phyloP scores from a whole-genome alignment of 768 basidiomycete genomes.

The Termitomyces sp. region DNA sequence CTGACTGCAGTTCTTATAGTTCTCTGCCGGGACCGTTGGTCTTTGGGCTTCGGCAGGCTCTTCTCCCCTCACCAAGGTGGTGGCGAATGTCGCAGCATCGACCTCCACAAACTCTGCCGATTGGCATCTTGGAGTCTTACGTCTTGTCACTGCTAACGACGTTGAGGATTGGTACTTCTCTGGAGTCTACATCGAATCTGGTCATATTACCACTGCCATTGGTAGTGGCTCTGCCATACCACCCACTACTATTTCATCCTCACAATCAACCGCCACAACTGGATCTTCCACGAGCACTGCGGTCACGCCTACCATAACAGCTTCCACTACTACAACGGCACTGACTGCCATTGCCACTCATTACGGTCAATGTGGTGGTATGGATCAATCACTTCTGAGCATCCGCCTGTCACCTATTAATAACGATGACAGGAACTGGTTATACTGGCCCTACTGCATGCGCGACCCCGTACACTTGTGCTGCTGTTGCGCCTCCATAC shows the following conservation, averaged over 20 bases:
- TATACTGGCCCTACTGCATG: conserved; percentile 47
- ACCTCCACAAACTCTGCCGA: conserved; percentile 59
- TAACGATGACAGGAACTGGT: conserved; percentile 30
- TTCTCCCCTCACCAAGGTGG: conserved; percentile 46
- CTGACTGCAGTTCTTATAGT: conserved; percentile 29
- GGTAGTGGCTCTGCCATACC: conserved; percentile 25
- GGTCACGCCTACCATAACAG: conserved; percentile 32
- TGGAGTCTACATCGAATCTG: conserved; percentile 59
- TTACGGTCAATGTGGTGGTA: conserved; percentile 54
- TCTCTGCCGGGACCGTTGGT: conserved; percentile 49
- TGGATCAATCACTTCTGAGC: conserved; percentile 2
- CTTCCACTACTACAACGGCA: conserved; percentile 23
- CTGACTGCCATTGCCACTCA: conserved; percentile 38
- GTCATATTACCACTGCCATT: conserved; percentile 51
- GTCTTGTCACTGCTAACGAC: conserved; percentile 42
- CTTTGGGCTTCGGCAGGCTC: conserved; percentile 55
- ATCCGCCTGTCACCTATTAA: background rate
- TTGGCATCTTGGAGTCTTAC: conserved; percentile 61
- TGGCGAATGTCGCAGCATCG: conserved; percentile 41
- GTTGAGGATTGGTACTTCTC: conserved; percentile 59
- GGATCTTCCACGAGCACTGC: conserved; percentile 26
- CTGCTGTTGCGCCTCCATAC: conserved; percentile 46
- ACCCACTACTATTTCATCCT: conserved; percentile 18
- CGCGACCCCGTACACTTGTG: conserved; percentile 38
- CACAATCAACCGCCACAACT: conserved; percentile 15